These are phyloP conservation scores for Dictyostelium intermedium DNA, from an alignment of 78 protist genomes.

Conservation along the genomic window DNA sequence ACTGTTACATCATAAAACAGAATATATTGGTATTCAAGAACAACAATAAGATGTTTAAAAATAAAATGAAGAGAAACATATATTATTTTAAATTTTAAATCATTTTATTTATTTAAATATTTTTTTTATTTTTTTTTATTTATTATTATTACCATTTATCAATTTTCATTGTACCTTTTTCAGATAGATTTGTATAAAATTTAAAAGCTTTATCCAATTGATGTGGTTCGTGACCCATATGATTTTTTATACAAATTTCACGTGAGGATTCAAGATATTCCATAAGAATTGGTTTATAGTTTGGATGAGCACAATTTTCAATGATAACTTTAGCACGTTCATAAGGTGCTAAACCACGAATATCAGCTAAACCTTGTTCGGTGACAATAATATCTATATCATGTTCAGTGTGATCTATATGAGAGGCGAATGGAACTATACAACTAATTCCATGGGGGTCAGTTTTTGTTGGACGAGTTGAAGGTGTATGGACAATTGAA, in stretches of 20 bases:
- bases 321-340: constrained; percentile 54
- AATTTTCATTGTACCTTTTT: constrained; percentile 74
- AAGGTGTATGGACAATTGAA: constrained; percentile 87
- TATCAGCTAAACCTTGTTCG: constrained; percentile 68
- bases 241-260: neutral
- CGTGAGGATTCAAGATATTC: constrained; percentile 40
- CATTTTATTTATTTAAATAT: neutral
- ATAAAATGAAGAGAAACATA: no score
- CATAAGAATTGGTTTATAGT: constrained; percentile 56
- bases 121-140: neutral
- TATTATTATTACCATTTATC: constrained; percentile 38
- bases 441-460: constrained; percentile 57
- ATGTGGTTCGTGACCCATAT: constrained; percentile 56
- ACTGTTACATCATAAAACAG: no score
- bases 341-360: constrained; percentile 46
- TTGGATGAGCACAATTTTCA: constrained; percentile 65
- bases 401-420: constrained; percentile 63
- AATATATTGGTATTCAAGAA: no score
- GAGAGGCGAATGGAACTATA: constrained; percentile 48
- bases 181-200: constrained; percentile 21
- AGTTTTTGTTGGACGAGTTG: constrained; percentile 75
- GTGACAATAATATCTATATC: constrained; percentile 58
- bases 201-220: constrained; percentile 56
- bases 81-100: neutral
- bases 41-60: no score